Conservation (phyloP, 495 filamentous ascomycete species). For the Podospora comata region DNA sequence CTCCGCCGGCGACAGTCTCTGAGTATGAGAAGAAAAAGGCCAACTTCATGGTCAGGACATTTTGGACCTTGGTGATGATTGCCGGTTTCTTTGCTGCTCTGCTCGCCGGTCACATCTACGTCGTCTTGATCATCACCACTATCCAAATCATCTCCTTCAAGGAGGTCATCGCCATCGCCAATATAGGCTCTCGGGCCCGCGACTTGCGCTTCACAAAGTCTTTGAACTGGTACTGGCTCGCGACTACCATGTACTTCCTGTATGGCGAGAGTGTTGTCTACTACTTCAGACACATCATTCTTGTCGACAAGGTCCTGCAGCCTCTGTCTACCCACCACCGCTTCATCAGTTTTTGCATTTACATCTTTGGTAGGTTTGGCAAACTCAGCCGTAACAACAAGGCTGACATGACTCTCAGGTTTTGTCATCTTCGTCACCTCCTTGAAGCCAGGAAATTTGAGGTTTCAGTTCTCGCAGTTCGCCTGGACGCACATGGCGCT, state of each 20-base stretch:
- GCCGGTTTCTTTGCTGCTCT: constrained; percentile 83
- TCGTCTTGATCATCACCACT: constrained; percentile 85
- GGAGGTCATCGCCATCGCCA: constrained; percentile 97
- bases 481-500: constrained; percentile 99
- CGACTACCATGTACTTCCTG: constrained; percentile 97
- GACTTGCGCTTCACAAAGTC: constrained; percentile 91
- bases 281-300: constrained; percentile 97
- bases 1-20: constrained; percentile 29
- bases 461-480: constrained; percentile 98
- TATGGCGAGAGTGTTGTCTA: constrained; percentile 99
- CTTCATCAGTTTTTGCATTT: constrained; percentile 97
- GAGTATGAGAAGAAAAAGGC: constrained; percentile 99
- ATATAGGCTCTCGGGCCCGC: constrained; percentile 85
- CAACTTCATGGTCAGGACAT: constrained; percentile 93
- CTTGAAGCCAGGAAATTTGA: constrained; percentile 92
- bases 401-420: constrained; percentile 47
- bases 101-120: constrained; percentile 95
- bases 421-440: constrained; percentile 98
- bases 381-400: not conserved
- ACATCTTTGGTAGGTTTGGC: constrained; percentile 76
- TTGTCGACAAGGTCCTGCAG: constrained; percentile 89
- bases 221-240: constrained; percentile 98
- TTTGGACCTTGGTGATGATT: constrained; percentile 99
- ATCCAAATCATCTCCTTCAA: constrained; percentile 98
- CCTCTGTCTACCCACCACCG: constrained; percentile 96